A percentile compares a stretch with the other conserved stretches of the same genome.
phyloP scores from a whole-genome alignment of 2,329 filamentous ascomycete genomes.

The Pseudopyricularia javanii region DNA sequence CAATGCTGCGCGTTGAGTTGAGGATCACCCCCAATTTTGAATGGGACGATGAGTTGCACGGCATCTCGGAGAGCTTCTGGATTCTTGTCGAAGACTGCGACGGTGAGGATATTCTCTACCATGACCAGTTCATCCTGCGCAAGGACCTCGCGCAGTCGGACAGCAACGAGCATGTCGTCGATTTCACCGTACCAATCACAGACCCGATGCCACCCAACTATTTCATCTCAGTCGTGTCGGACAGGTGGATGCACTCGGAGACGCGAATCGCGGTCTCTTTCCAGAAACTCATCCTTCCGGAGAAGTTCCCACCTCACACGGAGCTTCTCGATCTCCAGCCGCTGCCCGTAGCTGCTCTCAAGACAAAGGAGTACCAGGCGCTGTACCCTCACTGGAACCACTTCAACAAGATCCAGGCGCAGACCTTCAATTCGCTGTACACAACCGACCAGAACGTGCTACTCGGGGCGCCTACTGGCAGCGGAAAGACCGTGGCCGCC shows the following conservation, averaged over 20 bases:
- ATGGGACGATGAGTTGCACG: conserved; percentile 87
- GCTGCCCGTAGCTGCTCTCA: conserved; percentile 69
- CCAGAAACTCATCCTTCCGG: conserved; percentile 84
- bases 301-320: conserved; percentile 91
- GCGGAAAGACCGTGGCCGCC: conserved; percentile 92
- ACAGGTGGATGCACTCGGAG: conserved; percentile 97
- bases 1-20: conserved; percentile 80
- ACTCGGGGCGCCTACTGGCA: conserved; percentile 82
- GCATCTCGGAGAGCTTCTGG: conserved; percentile 87
- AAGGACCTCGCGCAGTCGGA: conserved; percentile 79
- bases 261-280: conserved; percentile 89
- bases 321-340: conserved; percentile 86
- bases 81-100: conserved; percentile 95
- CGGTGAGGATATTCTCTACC: conserved; percentile 88
- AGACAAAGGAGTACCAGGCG: conserved; percentile 67
- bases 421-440: conserved; percentile 90
- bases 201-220: conserved; percentile 99
- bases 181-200: conserved; percentile 91
- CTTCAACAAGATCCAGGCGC: conserved; percentile 97
- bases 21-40: conserved; percentile 89
- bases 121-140: conserved; percentile 86
- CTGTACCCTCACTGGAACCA: conserved; percentile 75
- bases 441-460: conserved; percentile 89
- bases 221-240: conserved; percentile 88
- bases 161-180: conserved; percentile 84